Conservation (phyloP, 352 stramenopile genomes). For the Pythium rhizo-oryzae region DNA sequence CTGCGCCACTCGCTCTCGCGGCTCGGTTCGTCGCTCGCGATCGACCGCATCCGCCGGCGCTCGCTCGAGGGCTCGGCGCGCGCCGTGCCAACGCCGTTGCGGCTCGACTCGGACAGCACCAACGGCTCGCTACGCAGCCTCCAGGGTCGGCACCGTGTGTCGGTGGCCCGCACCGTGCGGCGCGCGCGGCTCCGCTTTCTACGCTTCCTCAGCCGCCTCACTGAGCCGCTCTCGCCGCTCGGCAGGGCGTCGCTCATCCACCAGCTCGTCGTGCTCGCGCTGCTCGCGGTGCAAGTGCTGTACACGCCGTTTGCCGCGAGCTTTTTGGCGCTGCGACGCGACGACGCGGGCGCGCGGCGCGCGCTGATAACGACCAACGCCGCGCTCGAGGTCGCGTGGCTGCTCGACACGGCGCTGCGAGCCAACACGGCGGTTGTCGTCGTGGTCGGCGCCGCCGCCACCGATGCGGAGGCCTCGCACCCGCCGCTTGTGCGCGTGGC, state of each 20-base stretch:
- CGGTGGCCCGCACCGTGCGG: neutral
- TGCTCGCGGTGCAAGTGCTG: constrained; percentile 7
- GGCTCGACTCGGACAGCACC: neutral
- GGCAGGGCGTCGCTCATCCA: neutral
- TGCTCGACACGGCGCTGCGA: constrained; percentile 6
- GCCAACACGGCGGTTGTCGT: constrained; percentile 16
- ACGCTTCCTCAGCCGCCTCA: neutral
- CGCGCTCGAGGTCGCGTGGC: constrained; percentile 9
- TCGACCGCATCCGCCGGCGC: constrained; percentile 17
- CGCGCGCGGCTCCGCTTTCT: neutral
- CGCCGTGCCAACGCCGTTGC: neutral
- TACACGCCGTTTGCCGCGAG: constrained; percentile 15
- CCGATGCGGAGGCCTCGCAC: too few species aligned
- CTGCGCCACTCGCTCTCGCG: constrained; percentile 8
- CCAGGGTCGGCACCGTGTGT: neutral
- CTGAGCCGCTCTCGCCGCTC: neutral
- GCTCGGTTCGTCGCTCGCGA: constrained; percentile 4
- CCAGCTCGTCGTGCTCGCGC: neutral
- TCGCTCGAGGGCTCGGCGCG: constrained; percentile 10
- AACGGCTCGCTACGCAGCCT: neutral
- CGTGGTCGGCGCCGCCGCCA: neutral
- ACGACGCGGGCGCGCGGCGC: neutral
- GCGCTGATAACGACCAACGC: constrained; percentile 3
- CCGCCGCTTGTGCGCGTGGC: neutral
- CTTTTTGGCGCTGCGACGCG: neutral